Evolutionary conservation across 495 filamentous ascomycete genomes (phyloP).

Genomic region (Diplogelasinospora grovesii): DNA sequence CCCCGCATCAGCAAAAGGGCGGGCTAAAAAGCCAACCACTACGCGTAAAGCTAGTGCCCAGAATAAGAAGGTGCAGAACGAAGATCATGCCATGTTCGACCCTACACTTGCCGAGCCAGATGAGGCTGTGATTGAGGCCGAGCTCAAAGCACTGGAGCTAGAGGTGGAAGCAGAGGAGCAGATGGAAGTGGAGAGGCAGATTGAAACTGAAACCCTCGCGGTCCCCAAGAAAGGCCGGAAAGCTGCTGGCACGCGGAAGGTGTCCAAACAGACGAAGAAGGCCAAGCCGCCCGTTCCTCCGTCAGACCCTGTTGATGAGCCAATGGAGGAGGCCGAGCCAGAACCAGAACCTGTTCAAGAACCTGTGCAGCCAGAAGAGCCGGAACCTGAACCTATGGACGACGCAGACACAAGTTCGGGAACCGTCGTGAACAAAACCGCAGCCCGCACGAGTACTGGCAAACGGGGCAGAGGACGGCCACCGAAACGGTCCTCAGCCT

Average conservation of each 20-base stretch:
- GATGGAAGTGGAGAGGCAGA: conserved; percentile 3
- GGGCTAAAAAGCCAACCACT: conserved; percentile 24
- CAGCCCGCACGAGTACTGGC: conserved; percentile 17
- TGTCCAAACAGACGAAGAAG: conserved; percentile 41
- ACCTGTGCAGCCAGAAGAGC: conserved; percentile 23
- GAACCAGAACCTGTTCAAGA: conserved; percentile 21
- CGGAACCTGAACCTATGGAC: conserved; percentile 24
- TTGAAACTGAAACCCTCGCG: conserved; percentile 21
- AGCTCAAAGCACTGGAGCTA: conserved; percentile 38
- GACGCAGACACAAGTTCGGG: conserved; percentile 39
- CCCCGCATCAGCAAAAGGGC: conserved; percentile 28
- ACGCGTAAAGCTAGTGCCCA: conserved; percentile 31
- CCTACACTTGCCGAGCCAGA: conserved; percentile 31
- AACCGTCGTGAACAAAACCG: conserved; percentile 29
- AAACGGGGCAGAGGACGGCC: conserved; percentile 29
- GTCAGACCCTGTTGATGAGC: conserved; percentile 14
- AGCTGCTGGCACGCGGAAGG: conserved; percentile 33
- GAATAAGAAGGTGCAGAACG: conserved; percentile 23
- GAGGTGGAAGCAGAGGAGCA: conserved; percentile 30
- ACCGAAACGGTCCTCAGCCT: conserved; percentile 23
- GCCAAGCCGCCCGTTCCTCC: conserved; percentile 22
- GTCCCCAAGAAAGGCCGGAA: conserved; percentile 43
- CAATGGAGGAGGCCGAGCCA: conserved; percentile 19
- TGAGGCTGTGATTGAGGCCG: conserved; percentile 40
- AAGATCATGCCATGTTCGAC: conserved; percentile 41